These are phyloP conservation scores for Tuctoria greenei DNA, from an alignment of 176 grass and related monocot genomes.

Conservation along the genomic window DNA sequence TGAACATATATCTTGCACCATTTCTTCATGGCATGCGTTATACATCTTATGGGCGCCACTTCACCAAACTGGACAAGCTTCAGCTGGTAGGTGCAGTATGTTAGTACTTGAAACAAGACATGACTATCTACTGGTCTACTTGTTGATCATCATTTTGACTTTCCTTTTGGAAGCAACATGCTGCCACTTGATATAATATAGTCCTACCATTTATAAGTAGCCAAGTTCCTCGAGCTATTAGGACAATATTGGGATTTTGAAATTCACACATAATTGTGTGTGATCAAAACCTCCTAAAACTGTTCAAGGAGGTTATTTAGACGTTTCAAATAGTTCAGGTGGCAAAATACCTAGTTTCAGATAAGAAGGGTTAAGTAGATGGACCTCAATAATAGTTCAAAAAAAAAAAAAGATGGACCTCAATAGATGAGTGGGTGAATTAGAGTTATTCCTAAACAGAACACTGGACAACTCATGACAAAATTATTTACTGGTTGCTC, in stretches of 20 bases:
- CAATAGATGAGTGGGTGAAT: neutral
- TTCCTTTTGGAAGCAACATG: slow-evolving; percentile 6
- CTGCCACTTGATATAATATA: neutral
- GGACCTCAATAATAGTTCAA: neutral
- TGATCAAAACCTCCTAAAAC: neutral
- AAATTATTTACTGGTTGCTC: neutral
- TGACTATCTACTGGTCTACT: slow-evolving; percentile 3
- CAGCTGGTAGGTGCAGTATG: slow-evolving; percentile 37
- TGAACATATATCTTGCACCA: slow-evolving; percentile 58
- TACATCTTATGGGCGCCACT: slow-evolving; percentile 78
- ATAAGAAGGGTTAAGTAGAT: neutral
- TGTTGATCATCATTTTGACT: slow-evolving; percentile 12
- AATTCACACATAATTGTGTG: neutral
- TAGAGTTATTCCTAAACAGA: neutral
- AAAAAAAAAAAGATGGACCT: too few species aligned
- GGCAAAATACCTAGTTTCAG: neutral
- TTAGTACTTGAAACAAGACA: neutral
- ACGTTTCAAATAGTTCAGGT: neutral
- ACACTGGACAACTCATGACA: neutral
- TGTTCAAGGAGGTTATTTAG: neutral
- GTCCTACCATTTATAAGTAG: slow-evolving; percentile 11
- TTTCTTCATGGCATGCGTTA: slow-evolving; percentile 80
- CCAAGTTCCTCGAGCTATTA: neutral
- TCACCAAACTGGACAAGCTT: slow-evolving; percentile 68
- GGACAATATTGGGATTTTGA: neutral